phyloP scores from a whole-genome alignment of 208 protist species.

The Acanthamoeba healyi region DNA sequence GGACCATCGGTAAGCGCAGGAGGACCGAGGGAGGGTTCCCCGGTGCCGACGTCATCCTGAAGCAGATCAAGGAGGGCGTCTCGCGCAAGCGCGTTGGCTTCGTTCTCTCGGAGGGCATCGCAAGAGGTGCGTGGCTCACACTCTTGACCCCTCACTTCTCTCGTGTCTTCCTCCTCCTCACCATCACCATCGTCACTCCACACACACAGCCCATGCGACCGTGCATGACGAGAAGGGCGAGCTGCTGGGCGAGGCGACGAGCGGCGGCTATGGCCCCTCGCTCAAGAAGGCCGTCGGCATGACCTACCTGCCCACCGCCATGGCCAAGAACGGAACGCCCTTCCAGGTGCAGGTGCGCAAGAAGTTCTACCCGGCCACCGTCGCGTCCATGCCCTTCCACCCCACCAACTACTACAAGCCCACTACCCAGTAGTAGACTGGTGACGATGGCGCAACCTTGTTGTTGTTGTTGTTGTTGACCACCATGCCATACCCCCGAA shows the following conservation, averaged over 20 bases:
- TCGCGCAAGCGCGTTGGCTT: conserved; percentile 94
- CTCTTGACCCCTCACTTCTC: neutral
- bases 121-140: conserved; percentile 87
- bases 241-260: conserved; percentile 44
- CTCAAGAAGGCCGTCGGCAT: conserved; percentile 84
- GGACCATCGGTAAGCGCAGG: conserved; percentile 96
- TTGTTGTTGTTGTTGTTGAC: no score
- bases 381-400: conserved; percentile 96
- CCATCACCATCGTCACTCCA: neutral
- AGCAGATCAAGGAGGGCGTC: conserved; percentile 90
- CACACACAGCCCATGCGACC: conserved; percentile 58
- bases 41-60: conserved; percentile 93
- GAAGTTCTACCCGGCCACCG: conserved; percentile 89
- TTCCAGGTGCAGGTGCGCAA: conserved; percentile 91
- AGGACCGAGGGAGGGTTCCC: conserved; percentile 95
- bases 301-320: conserved; percentile 93
- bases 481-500: no score
- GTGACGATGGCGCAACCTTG: no score
- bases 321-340: conserved; percentile 86
- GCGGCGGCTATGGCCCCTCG: conserved; percentile 68
- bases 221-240: conserved; percentile 52
- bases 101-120: conserved; percentile 93
- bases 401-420: conserved; percentile 86
- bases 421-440: conserved; percentile 2
- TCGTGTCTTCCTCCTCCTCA: neutral